Conservation (phyloP, 2,329 filamentous ascomycete species). For the Nemania sp. region DNA sequence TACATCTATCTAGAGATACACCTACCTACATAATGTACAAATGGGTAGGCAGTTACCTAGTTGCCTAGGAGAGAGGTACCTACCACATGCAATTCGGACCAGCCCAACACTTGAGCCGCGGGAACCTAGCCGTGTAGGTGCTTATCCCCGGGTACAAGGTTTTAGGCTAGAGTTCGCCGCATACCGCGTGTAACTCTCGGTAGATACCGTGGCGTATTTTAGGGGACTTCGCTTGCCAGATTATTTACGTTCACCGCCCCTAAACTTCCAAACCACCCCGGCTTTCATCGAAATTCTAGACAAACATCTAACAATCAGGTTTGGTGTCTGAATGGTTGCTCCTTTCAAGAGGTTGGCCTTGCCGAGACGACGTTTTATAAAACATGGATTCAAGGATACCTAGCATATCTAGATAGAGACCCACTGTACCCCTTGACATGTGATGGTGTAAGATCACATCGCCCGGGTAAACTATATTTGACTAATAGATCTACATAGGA, state of each 20-base stretch:
- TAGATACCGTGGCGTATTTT: background rate
- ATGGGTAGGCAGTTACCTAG: background rate
- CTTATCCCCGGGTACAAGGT: conserved; percentile 19
- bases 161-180: conserved; percentile 9
- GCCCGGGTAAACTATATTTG: background rate
- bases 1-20: too few relatives aligned
- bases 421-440: conserved; percentile 6
- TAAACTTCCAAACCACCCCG: background rate
- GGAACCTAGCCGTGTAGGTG: background rate
- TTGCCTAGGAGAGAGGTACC: too few relatives aligned
- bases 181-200: conserved; percentile 5
- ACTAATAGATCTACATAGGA: background rate
- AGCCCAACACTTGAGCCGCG: conserved; percentile 22
- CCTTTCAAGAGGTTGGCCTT: background rate
- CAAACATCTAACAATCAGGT: background rate
- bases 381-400: background rate
- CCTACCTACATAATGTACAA: too few relatives aligned
- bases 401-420: background rate
- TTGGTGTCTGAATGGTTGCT: background rate
- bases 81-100: conserved; percentile 24
- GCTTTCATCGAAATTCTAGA: background rate
- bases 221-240: background rate
- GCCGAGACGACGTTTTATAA: background rate
- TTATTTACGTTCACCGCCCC: conserved; percentile 16
- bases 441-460: conserved; percentile 7